A percentile compares a stretch with the other conserved stretches of the same genome.
phyloP scores from a whole-genome alignment of 257 asterid genomes.

The Solanum neorickii region DNA sequence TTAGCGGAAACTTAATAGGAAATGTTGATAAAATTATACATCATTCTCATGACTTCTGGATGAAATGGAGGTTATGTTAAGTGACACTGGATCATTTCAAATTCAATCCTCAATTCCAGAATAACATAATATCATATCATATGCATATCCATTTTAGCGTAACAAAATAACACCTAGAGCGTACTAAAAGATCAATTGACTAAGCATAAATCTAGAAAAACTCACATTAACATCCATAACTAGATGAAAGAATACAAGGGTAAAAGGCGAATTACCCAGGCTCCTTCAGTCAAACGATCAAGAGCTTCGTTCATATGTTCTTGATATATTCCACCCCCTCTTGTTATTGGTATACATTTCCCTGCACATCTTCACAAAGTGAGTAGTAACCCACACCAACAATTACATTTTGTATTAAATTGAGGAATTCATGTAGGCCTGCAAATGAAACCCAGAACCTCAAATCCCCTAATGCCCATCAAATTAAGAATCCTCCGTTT shows the following conservation, averaged over 20 bases:
- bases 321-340: conserved; percentile 96
- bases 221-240: background rate
- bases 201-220: background rate
- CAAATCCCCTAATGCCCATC: background rate
- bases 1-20: background rate
- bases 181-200: background rate
- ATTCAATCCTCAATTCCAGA: background rate
- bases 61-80: background rate
- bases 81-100: background rate
- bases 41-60: background rate
- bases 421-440: background rate
- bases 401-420: background rate
- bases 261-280: conserved; percentile 49
- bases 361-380: conserved; percentile 37
- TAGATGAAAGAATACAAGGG: background rate
- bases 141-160: background rate
- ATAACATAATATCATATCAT: background rate
- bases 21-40: background rate
- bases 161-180: background rate
- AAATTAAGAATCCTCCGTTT: background rate
- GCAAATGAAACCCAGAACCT: background rate
- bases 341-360: conserved; percentile 88
- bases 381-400: background rate
- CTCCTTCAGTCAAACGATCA: conserved; percentile 73
- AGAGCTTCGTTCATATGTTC: conserved; percentile 96